These are phyloP conservation scores for Saccharum spontaneum DNA, from an alignment of 176 grass and related monocot species.

Conservation along the genomic window DNA sequence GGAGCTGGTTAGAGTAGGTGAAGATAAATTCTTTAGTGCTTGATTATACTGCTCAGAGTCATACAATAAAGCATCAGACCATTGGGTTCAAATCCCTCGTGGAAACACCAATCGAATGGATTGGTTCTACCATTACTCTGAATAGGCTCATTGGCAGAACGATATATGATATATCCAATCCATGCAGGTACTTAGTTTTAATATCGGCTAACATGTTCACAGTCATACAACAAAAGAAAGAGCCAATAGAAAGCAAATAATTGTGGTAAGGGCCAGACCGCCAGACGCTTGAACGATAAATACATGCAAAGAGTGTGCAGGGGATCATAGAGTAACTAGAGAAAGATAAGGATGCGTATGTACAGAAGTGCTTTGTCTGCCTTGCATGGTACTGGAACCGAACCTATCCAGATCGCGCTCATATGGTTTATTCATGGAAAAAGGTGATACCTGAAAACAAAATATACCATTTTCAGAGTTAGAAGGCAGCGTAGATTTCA, in stretches of 20 bases:
- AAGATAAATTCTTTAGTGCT: too few relatives aligned
- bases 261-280: not conserved
- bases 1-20: too few relatives aligned
- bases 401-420: not conserved
- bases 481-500: not conserved
- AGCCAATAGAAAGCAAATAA: not conserved
- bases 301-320: constrained; percentile 18
- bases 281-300: not conserved
- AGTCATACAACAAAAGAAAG: not conserved
- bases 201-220: not conserved
- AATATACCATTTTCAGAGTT: not conserved
- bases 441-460: constrained; percentile 36
- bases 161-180: not conserved
- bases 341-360: not conserved
- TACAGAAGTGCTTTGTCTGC: not conserved
- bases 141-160: not conserved
- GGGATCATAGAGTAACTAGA: not conserved
- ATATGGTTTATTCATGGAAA: constrained; percentile 23
- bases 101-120: not conserved
- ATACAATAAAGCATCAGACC: not conserved
- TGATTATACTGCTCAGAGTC: not conserved
- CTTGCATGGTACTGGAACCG: not conserved
- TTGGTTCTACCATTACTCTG: not conserved
- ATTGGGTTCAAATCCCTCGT: not conserved
- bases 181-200: not conserved